Evolutionary conservation across 805 yeast species (phyloP), one percentile per base, ranked within the genome.

Genomic region (Kluyveromyces nonfermentans): DNA sequence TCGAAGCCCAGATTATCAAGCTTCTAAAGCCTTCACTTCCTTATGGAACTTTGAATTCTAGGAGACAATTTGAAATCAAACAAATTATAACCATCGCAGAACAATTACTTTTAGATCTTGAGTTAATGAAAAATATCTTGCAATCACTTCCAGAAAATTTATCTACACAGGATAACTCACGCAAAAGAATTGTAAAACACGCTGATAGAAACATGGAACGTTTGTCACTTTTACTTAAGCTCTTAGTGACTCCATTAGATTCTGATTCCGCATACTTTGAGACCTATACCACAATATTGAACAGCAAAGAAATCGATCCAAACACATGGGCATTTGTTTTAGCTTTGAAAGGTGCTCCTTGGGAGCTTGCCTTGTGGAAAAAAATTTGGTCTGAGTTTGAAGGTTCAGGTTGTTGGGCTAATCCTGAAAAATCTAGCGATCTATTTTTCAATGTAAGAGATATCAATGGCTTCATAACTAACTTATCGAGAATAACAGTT

Each of bases 61-160:
- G 44, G 7, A 51, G 62, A 22, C 46, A 42, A 17, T 46, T 60
- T 12, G 52, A 47, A 35, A 39, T 51, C 1, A 48, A 46, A 31
- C 54, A 52, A 21, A 63, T 70, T n/a, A 48, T 59, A 4, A 50
- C 42, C 30, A 73, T 72, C 54, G 83, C 90, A 3, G 96, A 89
- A 59, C 97, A 90, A 59, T 69, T 90, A 55, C 65, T 82, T 33
- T 65, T 84, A 18, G 98, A 90, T 63, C 56, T 84, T 2, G 79
- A 80, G 33, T 70, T 74, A 7, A 60, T 90, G 53, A 84, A 82
- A 54, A 68, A 70, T 21, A 67, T 74, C 21, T 70, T 85, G 12
- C 46, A 50, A 20, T 33, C 50, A 4, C 41, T 59, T 15, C 47
- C 54, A 9, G 57, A 57, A 14, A 50, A 49, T 35, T 25, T 46